Base-by-base conservation (phyloP, 129 eudicot genomes). In the Flaveria ramosissima region DNA sequence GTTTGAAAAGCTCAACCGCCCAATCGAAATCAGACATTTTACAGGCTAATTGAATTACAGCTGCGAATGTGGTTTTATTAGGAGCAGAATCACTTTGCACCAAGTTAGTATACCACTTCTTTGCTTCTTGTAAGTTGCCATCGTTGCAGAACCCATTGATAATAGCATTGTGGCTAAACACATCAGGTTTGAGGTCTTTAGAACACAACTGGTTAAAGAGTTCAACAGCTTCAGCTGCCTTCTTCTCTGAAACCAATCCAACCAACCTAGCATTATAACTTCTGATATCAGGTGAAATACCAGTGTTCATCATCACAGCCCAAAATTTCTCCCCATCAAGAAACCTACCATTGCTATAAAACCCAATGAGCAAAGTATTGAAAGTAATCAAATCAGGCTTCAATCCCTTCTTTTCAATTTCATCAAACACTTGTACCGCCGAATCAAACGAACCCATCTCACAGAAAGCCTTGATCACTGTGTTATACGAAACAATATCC, bases 241-340 rank as follows among this genome's bases (percentile, higher is more conserved):
- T 77, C 50, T 81, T 80, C 56, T 81, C 83, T 0, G 57, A 46
- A 19, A 73, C 82, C 77, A 85, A 62, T 14, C 90, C 90, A 14
- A 79, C 75, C 74, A 91, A 69, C 70, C 55, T 85, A 0, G 88
- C 56, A 17, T 86, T 91, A 47, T 86, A 88, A 20, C 84, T 82
- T 68, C 92, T 77, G 19, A 76, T 57, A 76, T 84, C 73, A 9
- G 88, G 88, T 12, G 73, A 70, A 42, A 88, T 19, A 9, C 61
- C 60, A 43, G 80, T 26, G 32, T 59, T 47, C 59, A 23, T 77
- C 92, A 86, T 79, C 70, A 65, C 65, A 3, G 6, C 71, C 97
- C 94, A 86, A 39, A 86, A 20, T 47, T 70, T 85, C 59, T 91
- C 90, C 14, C 86, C 97, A 1, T 83, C 93, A 4, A 59, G 36